Percentiles rank a stretch among this genome's conserved stretches.
These are phyloP conservation scores for Cucurbita pepo DNA, from an alignment of 306 rosid species.

Conservation along the genomic window DNA sequence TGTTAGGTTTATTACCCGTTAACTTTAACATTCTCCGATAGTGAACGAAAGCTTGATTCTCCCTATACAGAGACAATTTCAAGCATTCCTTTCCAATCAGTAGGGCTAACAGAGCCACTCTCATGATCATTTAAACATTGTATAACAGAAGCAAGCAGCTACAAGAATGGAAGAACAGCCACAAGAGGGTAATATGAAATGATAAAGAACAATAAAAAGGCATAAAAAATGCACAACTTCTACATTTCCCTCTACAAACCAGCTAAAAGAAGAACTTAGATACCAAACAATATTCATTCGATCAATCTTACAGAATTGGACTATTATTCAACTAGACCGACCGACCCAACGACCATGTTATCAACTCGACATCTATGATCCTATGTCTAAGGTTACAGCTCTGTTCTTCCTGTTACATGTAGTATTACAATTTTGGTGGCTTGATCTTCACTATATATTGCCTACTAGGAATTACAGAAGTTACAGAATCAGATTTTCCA, in stretches of 20 bases:
- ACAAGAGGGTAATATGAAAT: too few species aligned
- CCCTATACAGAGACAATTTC: not conserved
- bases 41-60: not conserved
- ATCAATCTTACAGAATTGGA: conserved; percentile 3
- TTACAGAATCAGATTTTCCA: conserved; percentile 1
- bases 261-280: not conserved
- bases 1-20: too few species aligned
- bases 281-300: not conserved
- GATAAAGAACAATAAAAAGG: not conserved
- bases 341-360: not conserved
- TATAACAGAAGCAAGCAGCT: too few species aligned
- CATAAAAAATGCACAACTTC: not conserved
- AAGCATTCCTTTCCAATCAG: too few species aligned
- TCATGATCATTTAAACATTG: too few species aligned
- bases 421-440: not conserved
- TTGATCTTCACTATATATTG: not conserved
- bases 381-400: not conserved
- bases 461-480: not conserved
- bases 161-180: not conserved
- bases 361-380: not conserved
- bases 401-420: conserved; percentile 2
- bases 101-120: not conserved
- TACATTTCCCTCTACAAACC: not conserved
- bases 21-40: too few species aligned
- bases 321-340: conserved; percentile 1